phyloP scores from a whole-genome alignment of 768 basidiomycete species.

The Boletus subcaerulescens region DNA sequence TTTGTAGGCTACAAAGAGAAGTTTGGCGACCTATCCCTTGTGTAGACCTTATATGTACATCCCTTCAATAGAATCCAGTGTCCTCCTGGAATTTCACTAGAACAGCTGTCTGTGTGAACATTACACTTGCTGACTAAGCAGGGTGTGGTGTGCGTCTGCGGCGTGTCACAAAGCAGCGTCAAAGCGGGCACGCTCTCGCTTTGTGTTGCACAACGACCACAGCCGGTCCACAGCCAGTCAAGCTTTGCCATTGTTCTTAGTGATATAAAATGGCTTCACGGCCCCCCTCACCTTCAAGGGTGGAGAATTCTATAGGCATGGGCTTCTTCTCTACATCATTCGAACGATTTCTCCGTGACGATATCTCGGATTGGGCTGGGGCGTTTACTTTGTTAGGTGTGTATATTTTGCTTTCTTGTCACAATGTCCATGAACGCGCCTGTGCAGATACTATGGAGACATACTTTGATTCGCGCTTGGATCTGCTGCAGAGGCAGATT shows the following conservation, averaged over 20 bases:
- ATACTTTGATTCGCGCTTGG: slow-evolving; percentile 88
- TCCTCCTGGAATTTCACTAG: not conserved
- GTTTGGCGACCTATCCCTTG: slow-evolving; percentile 90
- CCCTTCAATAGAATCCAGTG: slow-evolving; percentile 18
- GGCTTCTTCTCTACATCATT: slow-evolving; percentile 68
- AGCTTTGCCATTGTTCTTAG: slow-evolving; percentile 15
- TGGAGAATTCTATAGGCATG: slow-evolving; percentile 32
- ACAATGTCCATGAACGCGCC: not conserved
- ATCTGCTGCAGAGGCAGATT: slow-evolving; percentile 77
- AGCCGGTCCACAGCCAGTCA: not conserved
- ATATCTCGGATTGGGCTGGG: slow-evolving; percentile 71
- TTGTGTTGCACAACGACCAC: slow-evolving; percentile 5
- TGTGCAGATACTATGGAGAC: slow-evolving; percentile 86
- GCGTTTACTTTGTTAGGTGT: slow-evolving; percentile 85
- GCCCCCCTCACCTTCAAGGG: slow-evolving; percentile 38
- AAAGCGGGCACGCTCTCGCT: slow-evolving; percentile 3
- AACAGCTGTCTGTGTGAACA: not conserved
- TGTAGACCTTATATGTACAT: slow-evolving; percentile 51
- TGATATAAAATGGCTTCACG: slow-evolving; percentile 33
- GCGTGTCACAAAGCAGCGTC: not conserved
- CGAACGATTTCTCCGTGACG: slow-evolving; percentile 73
- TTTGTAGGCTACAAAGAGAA: slow-evolving; percentile 85
- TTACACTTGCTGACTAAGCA: slow-evolving; percentile 24
- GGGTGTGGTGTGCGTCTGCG: not conserved
- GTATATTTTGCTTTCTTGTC: slow-evolving; percentile 16